Percentiles rank a stretch among this genome's conserved stretches.
Conservation (phyloP, 2,329 filamentous ascomycete species). For the Blastomyces gilchristii region DNA sequence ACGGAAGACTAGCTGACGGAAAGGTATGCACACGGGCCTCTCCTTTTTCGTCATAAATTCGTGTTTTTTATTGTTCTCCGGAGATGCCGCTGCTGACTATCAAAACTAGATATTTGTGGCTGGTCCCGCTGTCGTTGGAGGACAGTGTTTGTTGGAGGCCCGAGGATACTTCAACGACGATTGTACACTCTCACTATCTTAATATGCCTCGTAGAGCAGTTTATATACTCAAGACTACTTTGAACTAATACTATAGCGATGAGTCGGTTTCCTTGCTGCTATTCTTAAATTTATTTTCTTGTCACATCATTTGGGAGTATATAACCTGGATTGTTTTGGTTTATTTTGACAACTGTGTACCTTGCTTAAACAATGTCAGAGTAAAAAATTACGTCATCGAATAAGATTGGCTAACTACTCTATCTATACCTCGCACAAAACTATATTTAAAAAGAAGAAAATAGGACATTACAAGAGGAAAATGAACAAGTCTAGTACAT, state of each 20-base stretch:
- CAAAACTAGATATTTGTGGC: constrained; percentile 53
- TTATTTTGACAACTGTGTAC: not conserved
- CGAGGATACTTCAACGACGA: constrained; percentile 58
- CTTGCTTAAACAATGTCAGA: not conserved
- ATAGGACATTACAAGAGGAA: constrained; percentile 7
- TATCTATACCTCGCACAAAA: not conserved
- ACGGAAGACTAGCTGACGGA: constrained; percentile 41
- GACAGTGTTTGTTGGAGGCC: constrained; percentile 53
- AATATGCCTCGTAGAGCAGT: not conserved
- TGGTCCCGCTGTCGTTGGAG: constrained; percentile 63
- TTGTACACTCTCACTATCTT: constrained; percentile 54
- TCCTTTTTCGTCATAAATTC: not conserved
- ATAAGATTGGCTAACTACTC: not conserved
- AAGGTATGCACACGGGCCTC: constrained; percentile 39
- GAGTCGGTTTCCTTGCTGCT: not conserved
- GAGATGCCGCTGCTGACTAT: not conserved
- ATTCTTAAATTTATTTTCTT: not conserved
- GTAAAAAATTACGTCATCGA: not conserved
- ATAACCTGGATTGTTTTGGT: not conserved
- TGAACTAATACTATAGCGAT: not conserved
- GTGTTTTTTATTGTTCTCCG: not conserved
- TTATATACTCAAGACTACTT: not conserved
- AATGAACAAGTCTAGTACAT: not conserved
- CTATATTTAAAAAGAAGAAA: constrained; percentile 3
- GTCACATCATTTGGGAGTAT: not conserved